Base-by-base conservation (phyloP, 2,329 filamentous ascomycete species). In the Claviceps sp. region DNA sequence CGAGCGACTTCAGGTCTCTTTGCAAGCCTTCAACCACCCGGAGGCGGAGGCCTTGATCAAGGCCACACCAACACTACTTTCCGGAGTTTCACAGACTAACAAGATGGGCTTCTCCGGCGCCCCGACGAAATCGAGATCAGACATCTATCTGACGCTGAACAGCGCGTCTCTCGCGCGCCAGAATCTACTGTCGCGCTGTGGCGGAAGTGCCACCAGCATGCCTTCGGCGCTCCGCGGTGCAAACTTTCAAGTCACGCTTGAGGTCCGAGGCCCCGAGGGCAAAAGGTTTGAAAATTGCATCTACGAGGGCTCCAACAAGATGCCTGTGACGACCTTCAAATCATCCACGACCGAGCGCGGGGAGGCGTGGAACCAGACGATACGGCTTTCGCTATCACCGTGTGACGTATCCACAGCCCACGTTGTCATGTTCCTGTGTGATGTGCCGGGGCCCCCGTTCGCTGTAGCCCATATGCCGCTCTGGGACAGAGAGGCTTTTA, bases 91-190 rank as follows among this genome's bases (percentile, higher is more conserved):
- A 53, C 85, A 85, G 65, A 95, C 90, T 0, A 85, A 77, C 60
- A 93, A 93, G 65, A 90, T 97, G 66, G 93, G 90, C 2, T 97
- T 98, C 65, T 88, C 91, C 3, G 90, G 90, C 13, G 90, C 90
- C 1, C 91, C 93, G 0, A 89, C 85, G 0, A 90, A 88, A 63
- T 77, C 86, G 16, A 78, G 94, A 60, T 96, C 89, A 11, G 94
- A 98, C 65, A 97, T 98, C 49, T 98, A 98, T 64, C 68, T 98
- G 45, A 96, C 89, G 0, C 68, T 98, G 47, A 81, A 82, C 53
- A 83, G 88, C 56, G 86, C 88, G 0, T 75, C 83, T n/a, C 72
- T 98, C 24, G 83, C 85, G 18, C 82, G 82, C 53, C 88, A 95
- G 60, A 83, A 85, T 37, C 65, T 84, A 0, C 65, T 85, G n/a